Evolutionary conservation across 2,329 filamentous ascomycete species (phyloP), one percentile per base, ranked within the genome.

Genomic region (Claviceps lovelessii): DNA sequence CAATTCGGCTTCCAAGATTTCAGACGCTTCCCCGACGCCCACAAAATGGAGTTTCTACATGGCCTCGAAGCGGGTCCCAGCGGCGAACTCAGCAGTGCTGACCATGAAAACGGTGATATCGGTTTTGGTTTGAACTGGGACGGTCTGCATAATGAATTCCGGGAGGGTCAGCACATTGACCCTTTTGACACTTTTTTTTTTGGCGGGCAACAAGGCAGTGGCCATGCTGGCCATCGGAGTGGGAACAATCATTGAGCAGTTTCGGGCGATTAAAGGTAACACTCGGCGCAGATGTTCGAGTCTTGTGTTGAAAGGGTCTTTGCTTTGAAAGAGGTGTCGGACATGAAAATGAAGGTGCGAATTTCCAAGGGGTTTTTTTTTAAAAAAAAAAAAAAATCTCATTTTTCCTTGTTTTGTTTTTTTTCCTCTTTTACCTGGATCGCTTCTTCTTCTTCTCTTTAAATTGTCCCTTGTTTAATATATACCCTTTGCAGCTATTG

Each of bases 131-230:
- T 88, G 49, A 83, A 82, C 39, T 82, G 80, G 78, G 75, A 81
- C 57, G 73, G 76, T 13, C 72, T 82, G 63, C 75, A 81, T 61
- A 81, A 85, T 60, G 83, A 85, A 61, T 84, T 76, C 56, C 74
- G 74, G 56, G 77, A 82, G 49, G 74, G 79, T 64, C 76, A 81
- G 65, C 76, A 81, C 63, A 75, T 86, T 63, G 79, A 86, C 56
- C 76, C 84, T 0, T 87, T 88, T 67, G 84, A 87, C 63, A 81
- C 81, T 0, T 88, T 88, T 65, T 86, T 86, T 70, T 86, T 86
- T 64, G 83, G 83, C 1, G 77, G 76, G 0, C 76, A 76, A 59
- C 66, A 67, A 53, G 62, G 62, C 17, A 67, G 70, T 19, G 37
- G 37, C 13, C 4, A 7, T 15, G 37, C 3, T 33, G 46, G 47